These are phyloP conservation scores for Piedraia hortae DNA, from an alignment of 2,329 filamentous ascomycete genomes.

Conservation along the genomic window DNA sequence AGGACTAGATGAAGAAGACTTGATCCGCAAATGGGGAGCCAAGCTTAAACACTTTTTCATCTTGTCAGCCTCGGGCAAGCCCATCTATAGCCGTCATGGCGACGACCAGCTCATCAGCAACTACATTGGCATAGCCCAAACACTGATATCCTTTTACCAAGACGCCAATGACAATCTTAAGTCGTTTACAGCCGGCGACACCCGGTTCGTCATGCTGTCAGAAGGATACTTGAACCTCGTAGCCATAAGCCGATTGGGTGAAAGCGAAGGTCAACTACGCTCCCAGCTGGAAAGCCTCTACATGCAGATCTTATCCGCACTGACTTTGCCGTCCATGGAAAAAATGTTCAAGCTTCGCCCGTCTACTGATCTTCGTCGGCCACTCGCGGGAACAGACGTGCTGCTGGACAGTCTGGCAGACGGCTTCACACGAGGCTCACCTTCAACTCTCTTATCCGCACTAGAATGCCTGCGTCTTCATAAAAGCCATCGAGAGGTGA, in stretches of 20 bases:
- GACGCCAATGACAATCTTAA: conserved; percentile 47
- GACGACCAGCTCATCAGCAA: conserved; percentile 72
- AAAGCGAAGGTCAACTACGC: conserved; percentile 69
- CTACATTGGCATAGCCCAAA: conserved; percentile 86
- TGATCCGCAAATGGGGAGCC: conserved; percentile 54
- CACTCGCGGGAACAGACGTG: conserved; percentile 71
- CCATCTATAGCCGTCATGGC: conserved; percentile 87
- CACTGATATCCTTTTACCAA: conserved; percentile 91
- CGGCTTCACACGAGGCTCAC: conserved; percentile 77
- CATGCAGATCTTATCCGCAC: conserved; percentile 89
- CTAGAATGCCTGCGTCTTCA: conserved; percentile 80
- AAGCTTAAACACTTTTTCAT: conserved; percentile 97
- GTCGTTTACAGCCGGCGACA: conserved; percentile 64
- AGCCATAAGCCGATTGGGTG: conserved; percentile 72
- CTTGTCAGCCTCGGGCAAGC: conserved; percentile 82
- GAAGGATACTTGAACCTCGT: conserved; percentile 79
- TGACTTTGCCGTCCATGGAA: conserved; percentile 65
- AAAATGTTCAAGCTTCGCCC: conserved; percentile 73
- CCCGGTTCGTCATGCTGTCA: conserved; percentile 61
- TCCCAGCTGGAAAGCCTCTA: conserved; percentile 80
- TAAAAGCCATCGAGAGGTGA: conserved; percentile 59
- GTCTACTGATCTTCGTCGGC: conserved; percentile 76
- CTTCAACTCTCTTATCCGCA: conserved; percentile 64
- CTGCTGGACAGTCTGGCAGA: conserved; percentile 79
- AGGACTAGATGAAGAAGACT: conserved; percentile 25